A percentile compares a stretch with the other conserved stretches of the same genome.
phyloP scores from a whole-genome alignment of 2,329 filamentous ascomycete species.

The Colletotrichum orbiculare region DNA sequence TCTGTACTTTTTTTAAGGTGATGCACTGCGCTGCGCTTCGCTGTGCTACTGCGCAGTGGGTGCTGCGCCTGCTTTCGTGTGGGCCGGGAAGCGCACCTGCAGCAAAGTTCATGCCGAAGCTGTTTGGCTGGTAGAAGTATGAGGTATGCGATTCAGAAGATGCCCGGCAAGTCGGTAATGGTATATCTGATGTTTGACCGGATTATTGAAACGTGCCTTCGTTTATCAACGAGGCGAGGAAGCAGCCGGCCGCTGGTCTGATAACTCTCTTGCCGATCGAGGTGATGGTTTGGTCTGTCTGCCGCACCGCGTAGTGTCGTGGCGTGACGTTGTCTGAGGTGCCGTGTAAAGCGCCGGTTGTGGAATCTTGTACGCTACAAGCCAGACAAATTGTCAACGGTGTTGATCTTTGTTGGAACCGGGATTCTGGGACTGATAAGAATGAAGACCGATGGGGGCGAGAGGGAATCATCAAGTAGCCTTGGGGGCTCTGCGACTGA shows the following conservation, averaged over 20 bases:
- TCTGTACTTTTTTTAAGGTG: conserved; percentile 15
- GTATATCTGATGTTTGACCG: background rate
- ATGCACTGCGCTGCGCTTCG: conserved; percentile 13
- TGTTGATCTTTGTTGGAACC: conserved; percentile 11
- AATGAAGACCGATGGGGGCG: conserved; percentile 36
- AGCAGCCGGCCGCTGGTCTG: conserved; percentile 12
- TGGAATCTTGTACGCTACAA: too few species aligned
- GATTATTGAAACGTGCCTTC: background rate
- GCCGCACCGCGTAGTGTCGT: too few species aligned
- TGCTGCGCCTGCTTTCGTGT: conserved; percentile 36
- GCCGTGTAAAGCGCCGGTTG: too few species aligned
- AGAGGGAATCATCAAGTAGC: conserved; percentile 23
- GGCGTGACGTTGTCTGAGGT: too few species aligned
- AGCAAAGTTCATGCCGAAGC: conserved; percentile 36
- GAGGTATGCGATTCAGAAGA: conserved; percentile 4
- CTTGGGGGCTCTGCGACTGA: conserved; percentile 38
- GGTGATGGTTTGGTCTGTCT: too few species aligned
- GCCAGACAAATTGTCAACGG: conserved; percentile 4
- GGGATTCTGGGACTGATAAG: conserved; percentile 20
- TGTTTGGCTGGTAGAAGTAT: conserved; percentile 22
- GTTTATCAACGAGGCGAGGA: background rate
- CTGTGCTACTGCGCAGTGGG: conserved; percentile 1
- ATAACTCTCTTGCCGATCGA: conserved; percentile 12
- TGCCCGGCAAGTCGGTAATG: background rate
- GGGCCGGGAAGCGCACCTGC: conserved; percentile 34